Evolutionary conservation across 306 rosid species (phyloP), one percentile per base, ranked within the genome.

Genomic region (Vachellia collinsii): DNA sequence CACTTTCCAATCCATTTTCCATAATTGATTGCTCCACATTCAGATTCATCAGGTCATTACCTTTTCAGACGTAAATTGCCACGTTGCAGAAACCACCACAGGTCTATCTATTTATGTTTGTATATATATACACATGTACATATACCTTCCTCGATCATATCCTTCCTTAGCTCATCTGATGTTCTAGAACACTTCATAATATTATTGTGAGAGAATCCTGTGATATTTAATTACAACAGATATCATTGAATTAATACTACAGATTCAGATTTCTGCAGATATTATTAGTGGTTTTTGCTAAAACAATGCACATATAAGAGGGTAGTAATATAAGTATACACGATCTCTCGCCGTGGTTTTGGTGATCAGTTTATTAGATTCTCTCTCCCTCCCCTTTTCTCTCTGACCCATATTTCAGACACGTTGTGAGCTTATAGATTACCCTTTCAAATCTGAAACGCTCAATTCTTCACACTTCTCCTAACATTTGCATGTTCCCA

Each of bases 321-420:
- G 34, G 34, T 29, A 29, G 34, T 29, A 29, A 29, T 1, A 29
- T 29, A 29, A 29, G 34, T 29, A 29, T 29, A 29, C 34, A 29
- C 34, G 34, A 29, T 29, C 61, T 77, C 66, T 77, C 72, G 83
- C 90, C 87, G 80, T 81, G 84, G 88, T 79, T 84, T 86, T 86
- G 74, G 61, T 50, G n/a, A 50, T 81, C 54, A 42, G 68, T 78
- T 34, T 36, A 6, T 14, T 41, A 82, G 83, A 82, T 84, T 87
- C 80, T 87, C 80, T 86, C 78, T 41, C 54, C 0, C 41, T 39
- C 8, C 41, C 54, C 0, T 7, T 41, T 1, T 1, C 46, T 8
- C 79, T 86, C 76, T 51, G 81, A 50, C 59, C n/a, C 66, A 51
- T 66, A 38, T 46, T 37, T 62, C 47, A 51, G 88, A 81, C 93